Percentiles rank a stretch among this genome's conserved stretches.
These are phyloP conservation scores for Cruciata laevipes DNA, from an alignment of 257 asterid genomes.

Conservation along the genomic window DNA sequence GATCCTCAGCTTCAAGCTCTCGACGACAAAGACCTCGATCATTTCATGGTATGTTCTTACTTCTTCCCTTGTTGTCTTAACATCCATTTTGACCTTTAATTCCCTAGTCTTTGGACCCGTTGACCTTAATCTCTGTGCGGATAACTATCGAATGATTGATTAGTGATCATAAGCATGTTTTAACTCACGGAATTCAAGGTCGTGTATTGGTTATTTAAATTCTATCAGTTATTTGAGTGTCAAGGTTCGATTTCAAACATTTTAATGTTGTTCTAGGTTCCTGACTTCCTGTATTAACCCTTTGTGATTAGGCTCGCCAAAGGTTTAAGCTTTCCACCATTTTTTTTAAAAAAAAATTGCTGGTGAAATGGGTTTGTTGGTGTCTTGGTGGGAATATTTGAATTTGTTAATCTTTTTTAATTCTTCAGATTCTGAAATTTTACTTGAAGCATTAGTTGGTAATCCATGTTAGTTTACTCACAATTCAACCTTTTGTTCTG, in stretches of 20 bases:
- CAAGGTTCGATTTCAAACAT: not conserved
- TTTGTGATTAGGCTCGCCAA: not conserved
- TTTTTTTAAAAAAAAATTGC: too few relatives aligned
- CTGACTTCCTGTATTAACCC: not conserved
- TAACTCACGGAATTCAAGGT: not conserved
- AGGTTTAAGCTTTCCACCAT: not conserved
- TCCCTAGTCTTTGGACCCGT: not conserved
- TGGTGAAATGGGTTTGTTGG: not conserved
- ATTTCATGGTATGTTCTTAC: conserved; percentile 63
- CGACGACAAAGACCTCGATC: conserved; percentile 85
- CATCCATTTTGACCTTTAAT: not conserved
- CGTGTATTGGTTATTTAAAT: not conserved
- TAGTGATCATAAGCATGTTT: not conserved
- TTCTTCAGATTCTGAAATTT: not conserved
- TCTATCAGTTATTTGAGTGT: not conserved
- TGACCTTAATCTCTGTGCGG: not conserved
- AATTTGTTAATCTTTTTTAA: not conserved
- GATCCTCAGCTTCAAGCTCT: conserved; percentile 44
- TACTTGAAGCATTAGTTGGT: not conserved
- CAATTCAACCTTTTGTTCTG: not conserved
- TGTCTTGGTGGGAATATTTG: not conserved
- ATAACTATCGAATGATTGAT: not conserved
- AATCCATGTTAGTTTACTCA: too few relatives aligned
- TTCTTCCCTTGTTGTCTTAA: not conserved
- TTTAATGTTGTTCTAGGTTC: not conserved